Evolutionary conservation across 371 early-diverging fungal species (phyloP).

Genomic region (Syncephalastrum sp.): DNA sequence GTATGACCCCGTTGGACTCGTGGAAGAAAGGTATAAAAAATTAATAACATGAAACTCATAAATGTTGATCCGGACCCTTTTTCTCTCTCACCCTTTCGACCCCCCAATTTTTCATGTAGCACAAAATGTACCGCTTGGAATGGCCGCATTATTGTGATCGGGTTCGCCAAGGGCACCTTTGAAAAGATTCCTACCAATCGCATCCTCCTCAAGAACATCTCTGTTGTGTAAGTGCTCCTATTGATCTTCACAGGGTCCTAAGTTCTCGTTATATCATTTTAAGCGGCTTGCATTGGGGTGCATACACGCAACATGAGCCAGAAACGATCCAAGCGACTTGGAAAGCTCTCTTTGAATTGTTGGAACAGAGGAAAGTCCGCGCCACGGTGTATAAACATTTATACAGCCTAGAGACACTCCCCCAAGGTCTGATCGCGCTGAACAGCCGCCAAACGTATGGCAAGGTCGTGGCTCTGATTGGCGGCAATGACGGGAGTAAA

Average conservation of each 20-base stretch:
- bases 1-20: constrained; percentile 77
- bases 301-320: constrained; percentile 60
- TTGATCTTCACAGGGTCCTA: no score
- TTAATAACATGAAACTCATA: no score
- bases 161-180: constrained; percentile 81
- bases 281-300: constrained; percentile 64
- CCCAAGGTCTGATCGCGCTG: constrained; percentile 68
- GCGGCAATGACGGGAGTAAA: constrained; percentile 27
- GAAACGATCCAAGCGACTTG: constrained; percentile 64
- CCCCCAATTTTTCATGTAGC: constrained; percentile 10
- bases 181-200: constrained; percentile 80
- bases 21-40: constrained; percentile 50
- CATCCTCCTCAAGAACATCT: constrained; percentile 76
- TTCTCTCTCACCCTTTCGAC: no score
- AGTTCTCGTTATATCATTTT: background rate
- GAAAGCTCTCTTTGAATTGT: constrained; percentile 62
- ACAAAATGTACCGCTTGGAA: constrained; percentile 77
- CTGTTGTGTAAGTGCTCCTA: constrained; percentile 24
- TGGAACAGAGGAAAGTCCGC: constrained; percentile 52
- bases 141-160: constrained; percentile 79
- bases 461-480: constrained; percentile 64
- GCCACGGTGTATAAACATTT: constrained; percentile 70
- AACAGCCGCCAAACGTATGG: constrained; percentile 71
- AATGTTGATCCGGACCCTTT: no score
- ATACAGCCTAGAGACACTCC: constrained; percentile 66